A percentile compares a stretch with the other conserved stretches of the same genome.
phyloP scores from a whole-genome alignment of 2,329 filamentous ascomycete species.

The Reticulascus tulasneorum region DNA sequence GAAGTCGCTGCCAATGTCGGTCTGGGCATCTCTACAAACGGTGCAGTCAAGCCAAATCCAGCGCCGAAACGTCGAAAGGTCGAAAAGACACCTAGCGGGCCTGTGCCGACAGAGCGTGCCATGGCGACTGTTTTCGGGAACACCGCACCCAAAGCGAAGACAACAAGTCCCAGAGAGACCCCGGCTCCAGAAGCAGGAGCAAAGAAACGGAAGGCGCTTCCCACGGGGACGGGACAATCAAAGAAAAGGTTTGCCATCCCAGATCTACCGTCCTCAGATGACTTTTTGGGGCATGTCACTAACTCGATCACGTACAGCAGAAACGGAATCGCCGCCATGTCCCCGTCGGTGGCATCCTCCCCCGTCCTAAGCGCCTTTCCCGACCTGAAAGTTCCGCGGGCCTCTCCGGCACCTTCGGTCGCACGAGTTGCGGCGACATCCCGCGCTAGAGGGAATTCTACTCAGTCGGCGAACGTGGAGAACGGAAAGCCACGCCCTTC shows the following conservation, averaged over 20 bases:
- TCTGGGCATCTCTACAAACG: slow-evolving; percentile 60
- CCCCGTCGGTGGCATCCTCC: slow-evolving; percentile 70
- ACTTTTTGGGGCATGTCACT: slow-evolving; percentile 1
- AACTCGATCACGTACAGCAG: slow-evolving; percentile 21
- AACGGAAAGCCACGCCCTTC: slow-evolving; percentile 50
- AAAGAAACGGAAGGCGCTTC: slow-evolving; percentile 67
- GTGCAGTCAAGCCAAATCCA: slow-evolving; percentile 47
- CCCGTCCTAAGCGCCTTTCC: slow-evolving; percentile 67
- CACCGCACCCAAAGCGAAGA: slow-evolving; percentile 52
- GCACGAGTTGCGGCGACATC: slow-evolving; percentile 39
- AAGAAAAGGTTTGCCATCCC: slow-evolving; percentile 65
- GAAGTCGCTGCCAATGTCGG: slow-evolving; percentile 52
- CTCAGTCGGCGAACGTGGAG: slow-evolving; percentile 56
- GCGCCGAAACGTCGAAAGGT: slow-evolving; percentile 76
- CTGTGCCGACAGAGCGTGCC: slow-evolving; percentile 61
- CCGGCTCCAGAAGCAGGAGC: slow-evolving; percentile 60
- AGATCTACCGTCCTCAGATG: not conserved
- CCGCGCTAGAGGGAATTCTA: slow-evolving; percentile 72
- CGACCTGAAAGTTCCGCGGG: slow-evolving; percentile 51
- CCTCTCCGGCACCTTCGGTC: slow-evolving; percentile 55
- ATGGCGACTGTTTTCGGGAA: slow-evolving; percentile 54
- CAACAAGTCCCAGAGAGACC: slow-evolving; percentile 64
- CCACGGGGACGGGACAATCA: slow-evolving; percentile 60
- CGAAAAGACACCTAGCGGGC: slow-evolving; percentile 58
- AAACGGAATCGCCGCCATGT: slow-evolving; percentile 46